phyloP scores from a whole-genome alignment of 2,329 filamentous ascomycete species.

The Teratosphaeria zuluensis region DNA sequence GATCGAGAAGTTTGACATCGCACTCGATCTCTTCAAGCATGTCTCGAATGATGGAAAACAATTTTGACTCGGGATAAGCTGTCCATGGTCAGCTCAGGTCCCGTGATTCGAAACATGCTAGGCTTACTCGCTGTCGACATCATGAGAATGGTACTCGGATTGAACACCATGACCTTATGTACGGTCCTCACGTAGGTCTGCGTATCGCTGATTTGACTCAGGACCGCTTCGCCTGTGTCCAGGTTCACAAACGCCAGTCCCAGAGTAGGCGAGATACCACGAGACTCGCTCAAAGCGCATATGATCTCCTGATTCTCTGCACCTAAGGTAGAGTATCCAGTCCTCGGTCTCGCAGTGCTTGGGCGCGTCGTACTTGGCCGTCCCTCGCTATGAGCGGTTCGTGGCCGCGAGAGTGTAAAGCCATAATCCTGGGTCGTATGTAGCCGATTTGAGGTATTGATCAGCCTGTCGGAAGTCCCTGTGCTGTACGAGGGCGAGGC shows the following conservation, averaged over 20 bases:
- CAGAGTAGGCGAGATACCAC: constrained; percentile 75
- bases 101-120: neutral
- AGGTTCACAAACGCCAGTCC: constrained; percentile 76
- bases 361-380: constrained; percentile 23
- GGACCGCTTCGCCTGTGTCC: constrained; percentile 69
- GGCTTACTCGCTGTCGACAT: constrained; percentile 48
- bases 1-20: constrained; percentile 55
- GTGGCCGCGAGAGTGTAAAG: constrained; percentile 16
- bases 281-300: constrained; percentile 81
- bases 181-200: constrained; percentile 84
- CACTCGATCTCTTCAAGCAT: constrained; percentile 52
- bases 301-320: constrained; percentile 59
- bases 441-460: constrained; percentile 4
- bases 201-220: constrained; percentile 87
- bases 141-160: constrained; percentile 71
- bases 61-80: constrained; percentile 61
- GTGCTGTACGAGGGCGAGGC: neutral
- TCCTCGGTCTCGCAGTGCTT: constrained; percentile 42
- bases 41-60: constrained; percentile 65
- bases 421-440: constrained; percentile 11
- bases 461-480: neutral
- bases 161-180: constrained; percentile 74
- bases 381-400: constrained; percentile 13
- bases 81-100: neutral
- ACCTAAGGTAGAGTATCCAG: constrained; percentile 48